phyloP scores from a whole-genome alignment of 148 eudicot species.

The Agrostemma githago region DNA sequence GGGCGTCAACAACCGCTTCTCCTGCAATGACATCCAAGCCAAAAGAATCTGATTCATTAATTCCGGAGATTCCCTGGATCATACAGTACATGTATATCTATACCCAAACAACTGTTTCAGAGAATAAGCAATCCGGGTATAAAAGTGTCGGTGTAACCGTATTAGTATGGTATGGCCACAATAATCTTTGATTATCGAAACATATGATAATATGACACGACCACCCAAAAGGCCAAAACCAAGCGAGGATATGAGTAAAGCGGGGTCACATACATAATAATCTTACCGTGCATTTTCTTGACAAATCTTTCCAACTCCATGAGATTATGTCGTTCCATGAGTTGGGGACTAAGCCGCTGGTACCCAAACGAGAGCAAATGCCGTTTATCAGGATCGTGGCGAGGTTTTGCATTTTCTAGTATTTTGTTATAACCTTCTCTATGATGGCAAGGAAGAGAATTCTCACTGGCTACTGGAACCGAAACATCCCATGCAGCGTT shows the following conservation, averaged over 20 bases:
- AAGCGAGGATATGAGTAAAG: not conserved
- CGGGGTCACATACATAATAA: not conserved
- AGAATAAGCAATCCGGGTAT: not conserved
- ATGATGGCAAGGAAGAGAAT: slow-evolving; percentile 65
- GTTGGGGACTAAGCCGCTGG: slow-evolving; percentile 59
- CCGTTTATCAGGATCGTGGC: slow-evolving; percentile 83
- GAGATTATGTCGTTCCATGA: slow-evolving; percentile 63
- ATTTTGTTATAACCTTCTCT: slow-evolving; percentile 70
- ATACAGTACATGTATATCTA: too few relatives aligned
- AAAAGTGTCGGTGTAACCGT: not conserved
- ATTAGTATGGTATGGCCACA: not conserved
- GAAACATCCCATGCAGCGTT: slow-evolving; percentile 93
- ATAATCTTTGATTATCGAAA: not conserved
- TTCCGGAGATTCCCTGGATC: too few relatives aligned
- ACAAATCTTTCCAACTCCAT: slow-evolving; percentile 81
- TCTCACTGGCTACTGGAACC: slow-evolving; percentile 67
- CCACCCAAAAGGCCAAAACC: not conserved
- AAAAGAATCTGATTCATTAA: too few relatives aligned
- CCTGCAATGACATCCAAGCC: slow-evolving; percentile 43
- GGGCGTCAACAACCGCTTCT: slow-evolving; percentile 68
- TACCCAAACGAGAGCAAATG: slow-evolving; percentile 72
- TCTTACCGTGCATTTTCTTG: slow-evolving; percentile 92
- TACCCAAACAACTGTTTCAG: too few relatives aligned
- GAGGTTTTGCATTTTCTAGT: slow-evolving; percentile 78
- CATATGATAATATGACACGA: not conserved